Evolutionary conservation across 2,329 filamentous ascomycete genomes (phyloP), one percentile per base, ranked within the genome.

Genomic region (Talaromyces atroroseus): DNA sequence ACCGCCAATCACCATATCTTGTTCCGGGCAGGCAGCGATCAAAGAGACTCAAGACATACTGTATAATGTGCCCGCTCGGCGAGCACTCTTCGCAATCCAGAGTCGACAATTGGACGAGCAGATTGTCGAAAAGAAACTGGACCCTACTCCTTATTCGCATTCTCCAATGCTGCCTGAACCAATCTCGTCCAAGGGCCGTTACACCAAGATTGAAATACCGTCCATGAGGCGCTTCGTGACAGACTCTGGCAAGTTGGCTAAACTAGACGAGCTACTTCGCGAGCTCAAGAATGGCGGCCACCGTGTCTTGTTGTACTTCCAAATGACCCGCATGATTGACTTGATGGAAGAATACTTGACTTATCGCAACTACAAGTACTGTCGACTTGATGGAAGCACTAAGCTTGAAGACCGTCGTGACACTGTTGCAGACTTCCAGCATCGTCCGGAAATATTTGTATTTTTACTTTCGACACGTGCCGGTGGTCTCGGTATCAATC

Each of bases 291-390:
- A 90, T 60, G 89, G 88, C 61, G 89, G 89, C 36, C 94, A 99
- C 65, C 91, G 94, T 67, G 94, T 99, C 21, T 80, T 99, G 54
- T 79, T 99, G 20, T 99, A 99, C 80, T 99, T 99, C 89, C 94
- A 99, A 79, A 99, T 99, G 94, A 99, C 94, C 3, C 89, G 90
- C 68, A 99, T 99, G 94, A 97, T 99, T 68, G 92, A 99, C 71
- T 79, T 99, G 59, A 97, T 97, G 89, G 94, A 99, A 72, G 94
- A 99, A 74, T 99, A 97, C 66, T 80, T 99, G 58, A 97, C 94
- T 0, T 97, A 97, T 77, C 90, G 94, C 71, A 96, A 97, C 76
- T 97, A 96, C 85, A 96, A 95, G 74, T 99, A 96, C 76, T 95
- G 92, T 67, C 89, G 94, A 59, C 82, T 99, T 46, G 94, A 99